Conservation (phyloP, 345 rosid genomes). For the Eucalyptus pauciflora region DNA sequence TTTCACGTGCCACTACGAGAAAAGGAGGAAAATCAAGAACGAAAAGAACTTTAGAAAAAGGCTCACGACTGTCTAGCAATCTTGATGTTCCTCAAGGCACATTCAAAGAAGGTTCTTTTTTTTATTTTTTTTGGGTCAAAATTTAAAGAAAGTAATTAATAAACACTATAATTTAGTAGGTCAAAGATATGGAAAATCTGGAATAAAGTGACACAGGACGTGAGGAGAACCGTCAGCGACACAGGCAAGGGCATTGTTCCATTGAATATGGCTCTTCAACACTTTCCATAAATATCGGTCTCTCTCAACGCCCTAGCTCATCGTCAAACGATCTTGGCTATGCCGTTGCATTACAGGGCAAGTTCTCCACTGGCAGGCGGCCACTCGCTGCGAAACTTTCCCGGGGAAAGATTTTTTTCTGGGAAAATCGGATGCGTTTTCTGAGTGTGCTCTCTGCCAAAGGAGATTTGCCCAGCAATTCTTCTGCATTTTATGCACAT, state of each 20-base stretch:
- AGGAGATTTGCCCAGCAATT: slow-evolving; percentile 10
- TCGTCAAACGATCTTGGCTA: background rate
- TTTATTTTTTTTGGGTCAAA: no score
- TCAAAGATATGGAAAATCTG: background rate
- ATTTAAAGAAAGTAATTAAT: background rate
- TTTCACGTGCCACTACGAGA: background rate
- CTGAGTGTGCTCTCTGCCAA: slow-evolving; percentile 27
- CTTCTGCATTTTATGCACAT: background rate
- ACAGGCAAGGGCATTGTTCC: background rate
- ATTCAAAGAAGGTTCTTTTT: background rate
- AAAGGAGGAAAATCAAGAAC: background rate
- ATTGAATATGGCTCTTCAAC: background rate
- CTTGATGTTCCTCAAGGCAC: background rate
- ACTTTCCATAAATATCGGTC: background rate
- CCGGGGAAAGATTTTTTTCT: background rate
- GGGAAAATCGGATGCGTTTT: background rate
- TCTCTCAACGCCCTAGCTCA: background rate
- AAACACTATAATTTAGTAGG: background rate
- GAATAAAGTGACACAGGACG: background rate
- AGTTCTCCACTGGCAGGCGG: background rate
- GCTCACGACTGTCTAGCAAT: background rate
- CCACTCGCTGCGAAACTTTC: background rate
- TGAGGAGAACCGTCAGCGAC: background rate
- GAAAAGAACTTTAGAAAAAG: background rate
- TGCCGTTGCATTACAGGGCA: slow-evolving; percentile 2